Conservation (phyloP, 352 stramenopile genomes). For the Thalassiosira delicatula region DNA sequence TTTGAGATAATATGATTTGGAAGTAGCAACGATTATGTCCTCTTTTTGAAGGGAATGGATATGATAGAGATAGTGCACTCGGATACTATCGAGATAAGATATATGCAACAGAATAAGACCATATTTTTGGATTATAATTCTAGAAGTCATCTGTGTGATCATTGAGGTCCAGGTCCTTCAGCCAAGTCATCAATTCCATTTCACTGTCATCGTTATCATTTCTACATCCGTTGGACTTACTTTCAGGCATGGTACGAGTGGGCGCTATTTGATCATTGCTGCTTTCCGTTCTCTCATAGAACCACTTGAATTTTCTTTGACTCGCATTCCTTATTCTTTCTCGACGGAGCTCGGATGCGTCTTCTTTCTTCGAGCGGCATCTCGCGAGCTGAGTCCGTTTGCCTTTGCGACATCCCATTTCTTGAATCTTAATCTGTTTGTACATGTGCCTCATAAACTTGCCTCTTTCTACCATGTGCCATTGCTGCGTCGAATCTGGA, state of each 20-base stretch:
- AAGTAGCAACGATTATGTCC: too few species aligned
- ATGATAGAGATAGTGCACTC: too few species aligned
- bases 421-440: conserved; percentile 9
- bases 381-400: background rate
- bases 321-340: conserved; percentile 45
- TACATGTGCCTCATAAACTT: background rate
- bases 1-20: too few species aligned
- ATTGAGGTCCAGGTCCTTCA: conserved; percentile 30
- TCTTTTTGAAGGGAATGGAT: too few species aligned
- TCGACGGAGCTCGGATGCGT: conserved; percentile 8
- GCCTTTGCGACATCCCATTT: background rate
- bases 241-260: background rate
- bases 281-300: conserved; percentile 29
- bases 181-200: conserved; percentile 39
- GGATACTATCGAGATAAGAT: too few species aligned
- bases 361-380: conserved; percentile 18
- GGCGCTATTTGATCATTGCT: background rate
- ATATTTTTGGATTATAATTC: background rate
- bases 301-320: conserved; percentile 53
- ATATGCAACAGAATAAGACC: too few species aligned
- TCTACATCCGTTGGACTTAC: background rate
- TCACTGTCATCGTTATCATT: conserved; percentile 8
- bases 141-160: conserved; percentile 14
- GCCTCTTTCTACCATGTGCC: background rate
- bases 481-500: too few species aligned